Evolutionary conservation across 179 eudicot genomes (phyloP).

Genomic region (Amaranthus tricolor): DNA sequence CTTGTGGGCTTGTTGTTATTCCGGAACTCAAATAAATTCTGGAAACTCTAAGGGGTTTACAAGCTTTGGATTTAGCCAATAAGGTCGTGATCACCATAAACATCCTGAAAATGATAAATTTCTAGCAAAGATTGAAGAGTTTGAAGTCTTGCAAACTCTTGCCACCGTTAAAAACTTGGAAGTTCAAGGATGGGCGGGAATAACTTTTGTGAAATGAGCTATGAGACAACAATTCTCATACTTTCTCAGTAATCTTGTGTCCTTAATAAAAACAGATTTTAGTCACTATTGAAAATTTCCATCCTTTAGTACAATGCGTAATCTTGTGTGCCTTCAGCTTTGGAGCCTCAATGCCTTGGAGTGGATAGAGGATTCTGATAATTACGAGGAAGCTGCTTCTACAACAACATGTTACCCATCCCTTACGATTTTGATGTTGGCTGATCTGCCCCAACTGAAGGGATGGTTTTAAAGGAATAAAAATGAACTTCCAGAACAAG

Average conservation of each 20-base stretch:
- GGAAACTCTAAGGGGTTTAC: background rate
- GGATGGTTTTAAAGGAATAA: too few relatives aligned
- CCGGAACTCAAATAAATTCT: background rate
- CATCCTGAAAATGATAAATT: too few relatives aligned
- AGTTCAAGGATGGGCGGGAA: slow-evolving; percentile 6
- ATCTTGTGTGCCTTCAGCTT: background rate
- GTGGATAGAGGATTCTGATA: too few relatives aligned
- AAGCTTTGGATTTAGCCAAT: background rate
- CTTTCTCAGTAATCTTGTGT: background rate
- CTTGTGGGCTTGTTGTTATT: background rate
- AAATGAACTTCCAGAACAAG: too few relatives aligned
- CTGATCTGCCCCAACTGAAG: too few relatives aligned
- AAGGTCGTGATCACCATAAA: background rate
- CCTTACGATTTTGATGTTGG: too few relatives aligned
- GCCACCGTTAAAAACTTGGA: too few relatives aligned
- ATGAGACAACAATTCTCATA: background rate
- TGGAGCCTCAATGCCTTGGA: background rate
- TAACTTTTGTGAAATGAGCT: background rate
- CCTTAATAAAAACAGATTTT: background rate
- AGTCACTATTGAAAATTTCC: background rate
- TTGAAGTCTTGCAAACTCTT: background rate
- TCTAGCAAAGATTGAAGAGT: too few relatives aligned
- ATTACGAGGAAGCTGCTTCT: too few relatives aligned
- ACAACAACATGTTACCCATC: too few relatives aligned
- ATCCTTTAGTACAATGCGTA: background rate